A percentile compares a stretch with the other conserved stretches of the same genome.
Conservation (phyloP, 2,329 filamentous ascomycete species). For the Raffaelea arxii region DNA sequence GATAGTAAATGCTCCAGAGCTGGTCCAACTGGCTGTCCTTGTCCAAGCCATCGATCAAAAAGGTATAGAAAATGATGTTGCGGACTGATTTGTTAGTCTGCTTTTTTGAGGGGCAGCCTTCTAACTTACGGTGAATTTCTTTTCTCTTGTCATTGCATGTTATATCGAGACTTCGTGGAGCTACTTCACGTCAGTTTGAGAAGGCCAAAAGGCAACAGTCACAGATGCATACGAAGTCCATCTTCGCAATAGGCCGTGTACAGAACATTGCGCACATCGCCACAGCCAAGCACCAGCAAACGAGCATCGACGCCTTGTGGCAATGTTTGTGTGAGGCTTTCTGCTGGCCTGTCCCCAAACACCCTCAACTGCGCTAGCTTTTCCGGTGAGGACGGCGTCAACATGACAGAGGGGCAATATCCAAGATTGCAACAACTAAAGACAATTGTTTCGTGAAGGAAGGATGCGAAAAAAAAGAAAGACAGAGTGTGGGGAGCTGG, state of each 20-base stretch:
- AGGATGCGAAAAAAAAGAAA: neutral
- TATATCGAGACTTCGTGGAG: slow-evolving; percentile 35
- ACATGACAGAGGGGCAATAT: slow-evolving; percentile 18
- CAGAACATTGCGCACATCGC: slow-evolving; percentile 46
- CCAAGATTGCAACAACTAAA: neutral
- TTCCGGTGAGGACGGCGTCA: slow-evolving; percentile 24
- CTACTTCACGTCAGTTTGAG: slow-evolving; percentile 19
- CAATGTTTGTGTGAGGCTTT: slow-evolving; percentile 34
- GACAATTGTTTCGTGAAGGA: neutral
- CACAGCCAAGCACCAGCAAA: slow-evolving; percentile 45
- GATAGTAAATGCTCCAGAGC: slow-evolving; percentile 48
- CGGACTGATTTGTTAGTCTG: no score
- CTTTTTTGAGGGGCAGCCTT: slow-evolving; percentile 8
- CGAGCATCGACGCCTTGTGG: slow-evolving; percentile 38
- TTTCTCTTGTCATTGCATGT: slow-evolving; percentile 46
- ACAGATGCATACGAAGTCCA: slow-evolving; percentile 22
- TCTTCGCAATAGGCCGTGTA: slow-evolving; percentile 38
- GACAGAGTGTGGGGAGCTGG: no score
- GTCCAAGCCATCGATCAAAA: slow-evolving; percentile 33
- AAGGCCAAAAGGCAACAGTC: neutral
- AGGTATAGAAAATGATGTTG: slow-evolving; percentile 41
- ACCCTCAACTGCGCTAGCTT: slow-evolving; percentile 30
- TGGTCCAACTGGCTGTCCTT: slow-evolving; percentile 12
- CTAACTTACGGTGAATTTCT: slow-evolving; percentile 35
- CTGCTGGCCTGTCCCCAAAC: slow-evolving; percentile 44